Base-by-base conservation (phyloP, 257 asterid species). In the Craterostigma plantagineum region DNA sequence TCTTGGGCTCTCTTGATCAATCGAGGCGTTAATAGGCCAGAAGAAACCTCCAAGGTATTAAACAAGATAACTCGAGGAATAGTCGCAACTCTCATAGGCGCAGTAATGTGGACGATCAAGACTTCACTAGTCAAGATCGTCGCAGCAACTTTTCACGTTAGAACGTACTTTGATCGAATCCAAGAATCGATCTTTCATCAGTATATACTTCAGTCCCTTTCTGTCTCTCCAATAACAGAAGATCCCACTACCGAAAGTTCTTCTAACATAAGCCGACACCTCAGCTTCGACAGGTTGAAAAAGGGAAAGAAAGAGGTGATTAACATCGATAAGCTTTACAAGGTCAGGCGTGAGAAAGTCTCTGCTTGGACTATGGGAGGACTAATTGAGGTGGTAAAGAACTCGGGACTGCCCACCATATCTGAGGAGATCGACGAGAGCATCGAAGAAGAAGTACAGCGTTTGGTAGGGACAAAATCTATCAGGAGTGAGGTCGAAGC, bases 331-430 rank as follows among this genome's bases (percentile, higher is more conserved):
- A 81, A 77, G 47, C 92, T 81, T 15, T 58, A 65, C 52, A 75
- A 71, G 54, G 58, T 77, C 27, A 77, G 43, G 46, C 61, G 72
- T 23, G 94, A 72, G 53, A 77, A 71, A 51, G 56, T 81, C 10
- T 81, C 94, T 8, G 72, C 84, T 16, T 81, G 83, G 84, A 72
- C 92, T 1, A 74, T 81, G 79, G 72, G 75, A 46, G 84, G 94
- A 35, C 34, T 81, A 63, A 63, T 81, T 40, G 57, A 62, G 11
- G 76, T 72, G 37, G 60, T 81, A 9, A 65, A 73, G 50, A 59
- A 52, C 45, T 69, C 92, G 8, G 79, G 68, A 14, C 33, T 67
- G 56, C 65, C 75, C 0, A 59, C 83, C 39, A 55, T 77, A 16
- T 57, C 83, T 5, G 77, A 69, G 41, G 68, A 60, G 14, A 59